phyloP scores from a whole-genome alignment of 2,329 filamentous ascomycete species.

The Sporothrix euskadiensis region DNA sequence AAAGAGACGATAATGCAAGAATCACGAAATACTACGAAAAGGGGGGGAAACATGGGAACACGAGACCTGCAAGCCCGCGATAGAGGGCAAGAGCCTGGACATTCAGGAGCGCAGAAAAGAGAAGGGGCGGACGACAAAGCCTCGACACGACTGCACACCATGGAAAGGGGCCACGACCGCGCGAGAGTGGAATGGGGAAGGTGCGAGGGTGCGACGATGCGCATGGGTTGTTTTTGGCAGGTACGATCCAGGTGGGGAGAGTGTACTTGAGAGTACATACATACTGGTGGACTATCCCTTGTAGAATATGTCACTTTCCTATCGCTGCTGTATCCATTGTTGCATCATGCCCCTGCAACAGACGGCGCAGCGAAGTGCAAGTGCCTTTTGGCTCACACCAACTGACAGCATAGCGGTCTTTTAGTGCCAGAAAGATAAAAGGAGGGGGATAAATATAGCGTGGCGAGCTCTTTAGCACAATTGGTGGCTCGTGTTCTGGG shows the following conservation, averaged over 20 bases:
- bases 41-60: neutral
- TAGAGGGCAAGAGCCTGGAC: neutral
- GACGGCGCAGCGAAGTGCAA: neutral
- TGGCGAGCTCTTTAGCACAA: neutral
- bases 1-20: neutral
- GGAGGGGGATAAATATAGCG: conserved; percentile 23
- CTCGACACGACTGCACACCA: neutral
- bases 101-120: neutral
- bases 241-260: neutral
- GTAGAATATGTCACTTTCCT: neutral
- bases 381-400: neutral
- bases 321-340: neutral
- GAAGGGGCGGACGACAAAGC: conserved; percentile 6
- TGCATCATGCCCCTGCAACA: neutral
- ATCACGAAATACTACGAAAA: neutral
- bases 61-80: neutral
- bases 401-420: neutral
- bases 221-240: conserved; percentile 1
- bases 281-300: neutral
- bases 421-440: conserved; percentile 4
- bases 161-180: neutral
- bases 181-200: conserved; percentile 21
- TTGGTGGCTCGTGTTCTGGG: neutral
- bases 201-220: conserved; percentile 4
- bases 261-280: neutral